These are phyloP conservation scores for Fusarium sacchari DNA, from an alignment of 2,329 filamentous ascomycete species.

Conservation along the genomic window DNA sequence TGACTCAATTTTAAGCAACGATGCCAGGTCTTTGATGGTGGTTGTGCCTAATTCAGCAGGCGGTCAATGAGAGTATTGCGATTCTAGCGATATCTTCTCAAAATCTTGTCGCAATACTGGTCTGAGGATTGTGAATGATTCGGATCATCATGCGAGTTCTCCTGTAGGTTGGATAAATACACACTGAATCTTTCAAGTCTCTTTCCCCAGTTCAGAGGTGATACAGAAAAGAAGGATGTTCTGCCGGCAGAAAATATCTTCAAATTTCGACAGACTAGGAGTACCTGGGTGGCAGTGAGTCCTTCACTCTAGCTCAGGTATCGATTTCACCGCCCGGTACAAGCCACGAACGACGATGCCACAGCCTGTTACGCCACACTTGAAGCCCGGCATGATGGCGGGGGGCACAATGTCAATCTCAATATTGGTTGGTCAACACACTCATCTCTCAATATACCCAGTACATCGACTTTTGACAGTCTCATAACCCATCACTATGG, in stretches of 20 bases:
- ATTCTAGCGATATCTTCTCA: not conserved
- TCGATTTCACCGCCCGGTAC: constrained; percentile 4
- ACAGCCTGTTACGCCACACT: constrained; percentile 17
- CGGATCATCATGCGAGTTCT: not conserved
- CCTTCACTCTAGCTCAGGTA: not conserved
- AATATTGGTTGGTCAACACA: constrained; percentile 19
- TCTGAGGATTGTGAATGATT: not conserved
- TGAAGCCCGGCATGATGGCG: constrained; percentile 26
- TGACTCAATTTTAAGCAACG: constrained; percentile 14
- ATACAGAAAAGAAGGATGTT: not conserved
- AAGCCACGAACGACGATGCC: constrained; percentile 7
- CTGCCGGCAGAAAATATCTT: constrained; percentile 9
- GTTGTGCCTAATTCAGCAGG: constrained; percentile 13
- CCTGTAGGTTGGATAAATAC: rapidly evolving
- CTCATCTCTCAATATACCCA: constrained; percentile 18
- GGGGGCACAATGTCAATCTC: constrained; percentile 39
- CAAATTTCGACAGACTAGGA: not conserved
- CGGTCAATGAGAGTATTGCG: constrained; percentile 1
- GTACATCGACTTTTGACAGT: constrained; percentile 4
- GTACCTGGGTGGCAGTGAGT: not conserved
- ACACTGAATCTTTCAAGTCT: not conserved
- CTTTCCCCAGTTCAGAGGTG: too few relatives aligned
- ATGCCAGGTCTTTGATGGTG: constrained; percentile 1
- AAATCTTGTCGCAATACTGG: not conserved
- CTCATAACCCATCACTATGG: constrained; percentile 31